These are phyloP conservation scores for Coemansia sp. DNA, from an alignment of 192 early-diverging fungal genomes.

Conservation along the genomic window DNA sequence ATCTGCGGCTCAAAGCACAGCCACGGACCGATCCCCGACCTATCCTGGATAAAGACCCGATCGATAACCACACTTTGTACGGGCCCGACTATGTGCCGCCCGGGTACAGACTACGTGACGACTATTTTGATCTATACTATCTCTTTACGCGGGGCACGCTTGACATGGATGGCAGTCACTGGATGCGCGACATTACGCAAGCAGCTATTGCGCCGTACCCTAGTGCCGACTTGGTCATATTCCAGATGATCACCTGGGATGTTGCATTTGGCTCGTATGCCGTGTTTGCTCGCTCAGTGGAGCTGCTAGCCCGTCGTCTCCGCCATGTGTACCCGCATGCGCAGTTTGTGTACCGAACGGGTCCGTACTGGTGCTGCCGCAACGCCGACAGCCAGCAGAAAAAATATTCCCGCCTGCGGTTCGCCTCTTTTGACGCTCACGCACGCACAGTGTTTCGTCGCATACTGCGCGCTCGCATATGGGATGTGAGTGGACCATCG, in stretches of 20 bases:
- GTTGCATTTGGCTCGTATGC: slow-evolving; percentile 19
- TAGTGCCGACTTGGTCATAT: slow-evolving; percentile 18
- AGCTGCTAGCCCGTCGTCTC: slow-evolving; percentile 19
- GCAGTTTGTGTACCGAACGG: slow-evolving; percentile 35
- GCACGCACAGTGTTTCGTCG: slow-evolving; percentile 18
- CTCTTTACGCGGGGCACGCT: slow-evolving; percentile 42
- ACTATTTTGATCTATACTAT: slow-evolving; percentile 44
- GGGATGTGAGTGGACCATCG: slow-evolving; percentile 21
- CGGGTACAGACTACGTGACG: slow-evolving; percentile 18
- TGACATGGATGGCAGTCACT: slow-evolving; percentile 44
- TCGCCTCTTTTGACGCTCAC: slow-evolving; percentile 26
- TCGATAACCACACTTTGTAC: slow-evolving; percentile 5
- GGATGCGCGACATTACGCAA: slow-evolving; percentile 32
- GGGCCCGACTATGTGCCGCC: slow-evolving; percentile 28
- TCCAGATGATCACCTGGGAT: slow-evolving; percentile 48
- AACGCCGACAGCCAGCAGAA: slow-evolving; percentile 20
- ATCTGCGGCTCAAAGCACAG: background rate
- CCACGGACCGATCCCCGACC: slow-evolving; percentile 17
- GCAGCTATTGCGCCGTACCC: slow-evolving; percentile 4
- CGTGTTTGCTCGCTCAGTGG: slow-evolving; percentile 14
- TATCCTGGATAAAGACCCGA: slow-evolving; percentile 21
- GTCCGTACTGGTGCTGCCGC: slow-evolving; percentile 48
- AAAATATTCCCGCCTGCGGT: slow-evolving; percentile 37
- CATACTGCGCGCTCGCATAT: slow-evolving; percentile 22
- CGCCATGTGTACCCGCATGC: slow-evolving; percentile 22